These are phyloP conservation scores for Fonsecaea pedrosoi DNA, from an alignment of 2,329 filamentous ascomycete genomes.

Conservation along the genomic window DNA sequence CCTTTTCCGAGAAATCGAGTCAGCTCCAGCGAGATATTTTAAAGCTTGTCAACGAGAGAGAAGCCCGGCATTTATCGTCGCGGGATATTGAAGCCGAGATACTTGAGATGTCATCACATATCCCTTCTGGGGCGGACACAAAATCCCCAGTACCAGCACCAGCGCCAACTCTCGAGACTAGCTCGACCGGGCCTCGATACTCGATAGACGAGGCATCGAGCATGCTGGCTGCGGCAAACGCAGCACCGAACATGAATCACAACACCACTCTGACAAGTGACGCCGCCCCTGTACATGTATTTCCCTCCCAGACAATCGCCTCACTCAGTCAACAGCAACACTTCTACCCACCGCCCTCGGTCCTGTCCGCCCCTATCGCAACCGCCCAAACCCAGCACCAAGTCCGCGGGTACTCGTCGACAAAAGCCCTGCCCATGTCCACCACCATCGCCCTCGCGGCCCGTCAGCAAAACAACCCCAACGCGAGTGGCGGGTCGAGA, in stretches of 20 bases:
- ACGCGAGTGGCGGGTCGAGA: background rate
- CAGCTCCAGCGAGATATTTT: slow-evolving; percentile 13
- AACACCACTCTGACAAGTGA: background rate
- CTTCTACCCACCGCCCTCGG: background rate
- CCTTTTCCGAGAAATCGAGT: slow-evolving; percentile 21
- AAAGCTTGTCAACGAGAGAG: slow-evolving; percentile 11
- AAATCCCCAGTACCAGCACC: too few relatives aligned
- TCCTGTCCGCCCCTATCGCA: background rate
- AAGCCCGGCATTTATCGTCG: slow-evolving; percentile 8
- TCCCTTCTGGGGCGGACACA: background rate
- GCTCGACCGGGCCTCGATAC: too few relatives aligned
- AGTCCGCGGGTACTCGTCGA: slow-evolving; percentile 8
- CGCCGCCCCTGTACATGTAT: background rate
- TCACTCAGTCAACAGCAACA: background rate
- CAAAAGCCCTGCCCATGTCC: slow-evolving; percentile 11
- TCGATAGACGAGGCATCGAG: background rate
- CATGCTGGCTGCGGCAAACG: background rate
- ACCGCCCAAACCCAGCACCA: background rate
- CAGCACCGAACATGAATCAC: background rate
- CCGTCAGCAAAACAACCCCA: background rate
- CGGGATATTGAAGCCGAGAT: background rate
- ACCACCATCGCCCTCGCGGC: slow-evolving; percentile 13
- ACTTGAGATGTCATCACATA: background rate
- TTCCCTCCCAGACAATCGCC: background rate
- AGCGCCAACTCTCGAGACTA: background rate